Conservation (phyloP, 306 rosid species). For the Vicia villosa region DNA sequence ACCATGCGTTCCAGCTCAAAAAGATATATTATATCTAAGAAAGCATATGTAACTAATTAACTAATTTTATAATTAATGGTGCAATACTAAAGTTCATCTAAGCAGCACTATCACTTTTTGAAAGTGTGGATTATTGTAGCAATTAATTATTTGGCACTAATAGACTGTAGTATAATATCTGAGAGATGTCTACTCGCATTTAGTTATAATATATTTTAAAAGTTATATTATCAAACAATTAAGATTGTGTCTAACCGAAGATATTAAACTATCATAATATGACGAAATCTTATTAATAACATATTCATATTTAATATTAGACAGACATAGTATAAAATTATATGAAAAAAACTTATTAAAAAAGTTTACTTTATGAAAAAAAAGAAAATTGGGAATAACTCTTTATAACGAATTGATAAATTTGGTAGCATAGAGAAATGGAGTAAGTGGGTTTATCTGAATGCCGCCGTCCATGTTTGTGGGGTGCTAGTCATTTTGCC, state of each 20-base stretch:
- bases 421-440: background rate
- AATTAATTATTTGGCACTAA: background rate
- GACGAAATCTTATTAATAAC: background rate
- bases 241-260: background rate
- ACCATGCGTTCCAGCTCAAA: background rate
- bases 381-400: too few relatives aligned
- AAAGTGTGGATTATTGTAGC: background rate
- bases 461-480: background rate
- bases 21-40: background rate
- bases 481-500: background rate
- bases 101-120: background rate
- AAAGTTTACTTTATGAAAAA: too few relatives aligned
- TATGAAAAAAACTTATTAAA: too few relatives aligned
- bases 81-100: background rate
- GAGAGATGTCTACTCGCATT: background rate
- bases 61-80: background rate
- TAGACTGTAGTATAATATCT: background rate
- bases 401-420: background rate
- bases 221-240: background rate
- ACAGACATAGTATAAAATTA: too few relatives aligned
- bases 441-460: background rate
- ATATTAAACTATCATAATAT: too few relatives aligned
- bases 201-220: too few relatives aligned
- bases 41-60: background rate
- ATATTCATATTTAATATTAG: too few relatives aligned